Percentiles rank a stretch among this genome's conserved stretches.
phyloP scores from a whole-genome alignment of 768 basidiomycete genomes.

The Sarcodon sp. region DNA sequence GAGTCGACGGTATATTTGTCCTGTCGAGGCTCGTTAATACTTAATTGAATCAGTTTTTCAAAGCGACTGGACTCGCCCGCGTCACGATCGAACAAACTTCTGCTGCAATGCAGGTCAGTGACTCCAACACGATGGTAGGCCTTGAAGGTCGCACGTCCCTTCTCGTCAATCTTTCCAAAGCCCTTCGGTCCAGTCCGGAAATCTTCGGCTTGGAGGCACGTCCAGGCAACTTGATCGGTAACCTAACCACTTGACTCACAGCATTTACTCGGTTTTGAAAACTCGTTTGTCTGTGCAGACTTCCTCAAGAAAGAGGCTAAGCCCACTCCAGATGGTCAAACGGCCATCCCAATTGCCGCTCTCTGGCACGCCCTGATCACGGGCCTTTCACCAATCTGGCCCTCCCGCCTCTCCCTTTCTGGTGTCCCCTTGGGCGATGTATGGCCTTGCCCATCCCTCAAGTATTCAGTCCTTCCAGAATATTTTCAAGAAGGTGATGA shows the following conservation, averaged over 20 bases:
- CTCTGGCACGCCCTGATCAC: constrained; percentile 79
- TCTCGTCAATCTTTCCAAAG: constrained; percentile 58
- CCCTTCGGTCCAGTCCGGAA: constrained; percentile 47
- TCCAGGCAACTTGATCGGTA: constrained; percentile 80
- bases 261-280: constrained; percentile 1
- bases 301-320: constrained; percentile 51
- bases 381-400: constrained; percentile 85
- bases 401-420: constrained; percentile 52
- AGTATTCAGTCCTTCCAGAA: constrained; percentile 6
- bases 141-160: constrained; percentile 77
- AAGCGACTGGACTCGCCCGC: constrained; percentile 59
- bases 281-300: constrained; percentile 25
- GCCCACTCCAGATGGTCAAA: constrained; percentile 17
- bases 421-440: constrained; percentile 80
- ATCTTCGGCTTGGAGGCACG: constrained; percentile 67
- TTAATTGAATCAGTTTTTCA: neutral
- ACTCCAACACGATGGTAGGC: constrained; percentile 79
- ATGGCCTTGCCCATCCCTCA: constrained; percentile 69
- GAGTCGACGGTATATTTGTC: constrained; percentile 58
- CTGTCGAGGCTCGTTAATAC: neutral
- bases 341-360: constrained; percentile 53
- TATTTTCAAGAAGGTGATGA: constrained; percentile 40
- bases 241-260: constrained; percentile 2
- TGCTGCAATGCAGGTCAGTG: constrained; percentile 66
- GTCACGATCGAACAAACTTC: constrained; percentile 50